phyloP scores from a whole-genome alignment of 768 basidiomycete species.

The Boletus subparvulus region DNA sequence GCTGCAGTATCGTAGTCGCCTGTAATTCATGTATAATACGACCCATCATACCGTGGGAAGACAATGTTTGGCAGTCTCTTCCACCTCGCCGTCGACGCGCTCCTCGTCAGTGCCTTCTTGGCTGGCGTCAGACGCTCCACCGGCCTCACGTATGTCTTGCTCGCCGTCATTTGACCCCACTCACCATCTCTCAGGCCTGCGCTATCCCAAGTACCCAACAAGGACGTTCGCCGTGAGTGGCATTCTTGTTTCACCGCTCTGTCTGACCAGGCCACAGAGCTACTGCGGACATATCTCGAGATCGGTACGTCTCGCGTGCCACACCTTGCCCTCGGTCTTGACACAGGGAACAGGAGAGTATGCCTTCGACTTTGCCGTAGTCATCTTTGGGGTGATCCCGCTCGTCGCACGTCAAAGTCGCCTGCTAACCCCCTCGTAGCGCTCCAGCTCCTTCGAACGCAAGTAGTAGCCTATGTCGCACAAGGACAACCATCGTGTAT shows the following conservation, averaged over 20 bases:
- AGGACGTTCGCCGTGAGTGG: constrained; percentile 79
- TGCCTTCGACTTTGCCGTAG: constrained; percentile 81
- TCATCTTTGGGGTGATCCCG: constrained; percentile 66
- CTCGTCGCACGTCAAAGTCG: not conserved
- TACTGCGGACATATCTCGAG: constrained; percentile 78
- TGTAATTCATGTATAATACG: constrained; percentile 7
- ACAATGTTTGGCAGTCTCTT: constrained; percentile 40
- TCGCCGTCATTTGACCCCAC: not conserved
- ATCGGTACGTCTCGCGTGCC: constrained; percentile 49
- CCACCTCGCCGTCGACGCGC: constrained; percentile 73
- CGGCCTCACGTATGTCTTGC: constrained; percentile 70
- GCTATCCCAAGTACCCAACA: constrained; percentile 77
- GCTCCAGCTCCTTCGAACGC: constrained; percentile 75
- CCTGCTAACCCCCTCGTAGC: constrained; percentile 39
- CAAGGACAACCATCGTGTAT: constrained; percentile 5
- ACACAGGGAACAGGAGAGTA: constrained; percentile 63
- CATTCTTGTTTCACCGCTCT: not conserved
- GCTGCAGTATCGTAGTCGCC: constrained; percentile 26
- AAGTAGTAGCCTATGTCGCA: constrained; percentile 2
- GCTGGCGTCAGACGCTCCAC: constrained; percentile 85
- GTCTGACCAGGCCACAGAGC: constrained; percentile 43
- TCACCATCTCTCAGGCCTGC: constrained; percentile 53
- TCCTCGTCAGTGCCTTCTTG: constrained; percentile 76
- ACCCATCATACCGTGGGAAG: constrained; percentile 17
- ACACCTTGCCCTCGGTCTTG: not conserved